Evolutionary conservation across 1,284 basidiomycete species (phyloP).

Genomic region (Meira nashicola): DNA sequence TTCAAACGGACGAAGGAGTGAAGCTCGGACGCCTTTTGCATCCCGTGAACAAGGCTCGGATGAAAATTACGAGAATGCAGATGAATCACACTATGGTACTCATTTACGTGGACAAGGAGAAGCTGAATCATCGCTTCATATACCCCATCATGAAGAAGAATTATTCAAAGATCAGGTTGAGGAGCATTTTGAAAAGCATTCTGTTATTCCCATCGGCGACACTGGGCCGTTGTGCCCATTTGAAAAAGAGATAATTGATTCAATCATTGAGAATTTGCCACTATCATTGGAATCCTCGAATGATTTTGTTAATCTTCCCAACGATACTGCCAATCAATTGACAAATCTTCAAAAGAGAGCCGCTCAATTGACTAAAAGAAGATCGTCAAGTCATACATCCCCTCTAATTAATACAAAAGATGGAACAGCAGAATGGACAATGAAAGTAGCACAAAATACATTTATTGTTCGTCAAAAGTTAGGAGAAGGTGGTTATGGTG

Average conservation of each 20-base stretch:
- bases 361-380: background rate
- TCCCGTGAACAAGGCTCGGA: background rate
- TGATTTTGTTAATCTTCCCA: slow-evolving; percentile 64
- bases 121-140: too few species aligned
- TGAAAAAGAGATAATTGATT: slow-evolving; percentile 64
- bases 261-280: slow-evolving; percentile 64
- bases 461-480: slow-evolving; percentile 78
- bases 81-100: background rate
- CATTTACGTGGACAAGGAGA: background rate
- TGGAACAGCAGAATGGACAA: slow-evolving; percentile 16
- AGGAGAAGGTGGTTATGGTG: slow-evolving; percentile 93
- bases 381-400: background rate
- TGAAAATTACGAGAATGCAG: background rate
- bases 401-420: background rate
- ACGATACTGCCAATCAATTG: background rate
- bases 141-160: background rate
- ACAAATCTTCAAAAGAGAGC: background rate
- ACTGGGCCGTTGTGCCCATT: slow-evolving; percentile 74
- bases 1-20: background rate
- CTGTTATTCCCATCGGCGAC: slow-evolving; percentile 59
- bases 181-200: background rate
- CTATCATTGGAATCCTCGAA: slow-evolving; percentile 60
- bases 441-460: slow-evolving; percentile 56
- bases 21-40: background rate
- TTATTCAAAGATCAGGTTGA: background rate